phyloP scores from a whole-genome alignment of 2,329 filamentous ascomycete genomes.

The Cladorrhinum sp. region DNA sequence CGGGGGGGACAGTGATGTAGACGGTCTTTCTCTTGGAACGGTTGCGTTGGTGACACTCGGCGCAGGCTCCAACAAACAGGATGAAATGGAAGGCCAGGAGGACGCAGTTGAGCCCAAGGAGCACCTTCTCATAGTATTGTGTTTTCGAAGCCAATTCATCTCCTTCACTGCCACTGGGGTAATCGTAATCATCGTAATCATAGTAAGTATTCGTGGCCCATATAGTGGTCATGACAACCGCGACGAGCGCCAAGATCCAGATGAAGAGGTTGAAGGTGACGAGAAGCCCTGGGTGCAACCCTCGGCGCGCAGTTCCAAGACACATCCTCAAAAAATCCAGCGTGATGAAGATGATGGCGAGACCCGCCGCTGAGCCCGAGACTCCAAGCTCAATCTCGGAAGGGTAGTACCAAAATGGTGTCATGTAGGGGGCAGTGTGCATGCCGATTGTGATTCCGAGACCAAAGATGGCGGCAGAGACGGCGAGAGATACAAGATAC shows the following conservation, averaged over 20 bases:
- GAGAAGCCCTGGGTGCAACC: constrained; percentile 44
- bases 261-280: constrained; percentile 42
- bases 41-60: constrained; percentile 37
- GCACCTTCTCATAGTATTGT: constrained; percentile 18
- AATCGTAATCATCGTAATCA: constrained; percentile 19
- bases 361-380: constrained; percentile 24
- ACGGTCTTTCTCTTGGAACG: constrained; percentile 2
- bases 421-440: neutral
- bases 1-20: constrained; percentile 11
- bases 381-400: constrained; percentile 11
- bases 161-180: constrained; percentile 4
- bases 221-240: constrained; percentile 27
- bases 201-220: constrained; percentile 10
- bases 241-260: constrained; percentile 35
- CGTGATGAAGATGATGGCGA: constrained; percentile 38
- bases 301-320: constrained; percentile 32
- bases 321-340: constrained; percentile 39
- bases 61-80: constrained; percentile 40
- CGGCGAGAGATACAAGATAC: constrained; percentile 13
- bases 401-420: neutral
- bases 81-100: constrained; percentile 34
- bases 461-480: constrained; percentile 17
- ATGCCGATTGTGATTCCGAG: constrained; percentile 17
- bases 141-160: neutral
- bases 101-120: constrained; percentile 22